These are phyloP conservation scores for Musa acuminata DNA, from an alignment of 176 grass and related monocot species.

Conservation along the genomic window DNA sequence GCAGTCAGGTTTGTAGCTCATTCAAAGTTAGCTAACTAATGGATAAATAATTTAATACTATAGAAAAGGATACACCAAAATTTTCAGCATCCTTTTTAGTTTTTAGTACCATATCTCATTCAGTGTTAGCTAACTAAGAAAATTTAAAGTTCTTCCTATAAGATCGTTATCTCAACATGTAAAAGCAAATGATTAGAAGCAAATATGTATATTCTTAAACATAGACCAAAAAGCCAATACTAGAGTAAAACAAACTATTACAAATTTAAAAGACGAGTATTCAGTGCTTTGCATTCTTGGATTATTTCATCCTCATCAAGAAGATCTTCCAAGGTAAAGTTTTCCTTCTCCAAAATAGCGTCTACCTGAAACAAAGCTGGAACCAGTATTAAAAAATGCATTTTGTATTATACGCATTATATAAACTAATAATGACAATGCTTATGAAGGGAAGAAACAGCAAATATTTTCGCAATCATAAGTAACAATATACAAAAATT, in stretches of 20 bases:
- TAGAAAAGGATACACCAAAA: background rate
- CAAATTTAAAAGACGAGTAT: constrained; percentile 92
- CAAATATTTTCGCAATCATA: too few relatives aligned
- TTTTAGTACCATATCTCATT: too few relatives aligned
- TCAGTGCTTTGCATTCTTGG: constrained; percentile 98
- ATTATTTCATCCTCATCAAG: constrained; percentile 98
- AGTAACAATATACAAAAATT: too few relatives aligned
- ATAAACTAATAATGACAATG: background rate
- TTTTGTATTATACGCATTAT: background rate
- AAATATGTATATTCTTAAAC: background rate
- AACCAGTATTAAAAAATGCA: background rate
- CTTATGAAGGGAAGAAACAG: too few relatives aligned
- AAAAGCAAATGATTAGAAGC: background rate
- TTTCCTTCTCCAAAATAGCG: constrained; percentile 88
- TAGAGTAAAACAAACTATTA: constrained; percentile 32
- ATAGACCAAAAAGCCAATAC: constrained; percentile 17
- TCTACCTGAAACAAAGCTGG: constrained; percentile 69
- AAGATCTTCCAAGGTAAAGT: constrained; percentile 81
- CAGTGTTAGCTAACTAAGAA: background rate
- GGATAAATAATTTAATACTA: background rate
- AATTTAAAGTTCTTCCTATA: background rate
- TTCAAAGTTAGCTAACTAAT: background rate
- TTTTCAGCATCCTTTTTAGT: too few relatives aligned
- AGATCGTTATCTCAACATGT: background rate
- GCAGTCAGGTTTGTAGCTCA: too few relatives aligned